These are phyloP conservation scores for Hevea brasiliensis DNA, from an alignment of 345 rosid species.

Conservation along the genomic window DNA sequence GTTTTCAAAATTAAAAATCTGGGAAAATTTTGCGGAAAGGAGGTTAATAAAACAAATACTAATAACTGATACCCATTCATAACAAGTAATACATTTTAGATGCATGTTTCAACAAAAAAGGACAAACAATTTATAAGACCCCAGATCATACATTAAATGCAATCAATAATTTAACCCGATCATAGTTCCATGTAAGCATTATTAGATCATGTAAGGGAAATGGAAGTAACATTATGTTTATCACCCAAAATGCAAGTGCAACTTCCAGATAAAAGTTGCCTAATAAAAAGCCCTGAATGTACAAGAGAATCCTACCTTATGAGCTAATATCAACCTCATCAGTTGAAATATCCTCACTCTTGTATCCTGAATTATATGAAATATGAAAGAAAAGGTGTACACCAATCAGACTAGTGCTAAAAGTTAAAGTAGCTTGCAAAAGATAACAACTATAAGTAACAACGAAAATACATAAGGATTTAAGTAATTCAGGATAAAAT, in stretches of 20 bases:
- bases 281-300: not conserved
- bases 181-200: not conserved
- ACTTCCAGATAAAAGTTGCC: not conserved
- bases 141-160: not conserved
- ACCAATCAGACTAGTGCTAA: not conserved
- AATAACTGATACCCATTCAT: not conserved
- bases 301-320: constrained; percentile 35
- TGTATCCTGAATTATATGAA: constrained; percentile 43
- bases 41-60: not conserved
- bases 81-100: not conserved
- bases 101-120: not conserved
- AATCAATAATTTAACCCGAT: too few relatives aligned
- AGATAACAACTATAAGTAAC: not conserved
- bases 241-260: not conserved
- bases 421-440: not conserved
- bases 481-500: not conserved
- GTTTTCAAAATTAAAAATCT: not conserved
- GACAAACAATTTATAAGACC: not conserved
- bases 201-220: not conserved
- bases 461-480: not conserved
- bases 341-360: constrained; percentile 58
- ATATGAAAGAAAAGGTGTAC: not conserved
- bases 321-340: constrained; percentile 42
- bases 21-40: not conserved
- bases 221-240: not conserved